These are phyloP conservation scores for Xylariaceae sp. DNA, from an alignment of 2,329 filamentous ascomycete genomes.

Conservation along the genomic window DNA sequence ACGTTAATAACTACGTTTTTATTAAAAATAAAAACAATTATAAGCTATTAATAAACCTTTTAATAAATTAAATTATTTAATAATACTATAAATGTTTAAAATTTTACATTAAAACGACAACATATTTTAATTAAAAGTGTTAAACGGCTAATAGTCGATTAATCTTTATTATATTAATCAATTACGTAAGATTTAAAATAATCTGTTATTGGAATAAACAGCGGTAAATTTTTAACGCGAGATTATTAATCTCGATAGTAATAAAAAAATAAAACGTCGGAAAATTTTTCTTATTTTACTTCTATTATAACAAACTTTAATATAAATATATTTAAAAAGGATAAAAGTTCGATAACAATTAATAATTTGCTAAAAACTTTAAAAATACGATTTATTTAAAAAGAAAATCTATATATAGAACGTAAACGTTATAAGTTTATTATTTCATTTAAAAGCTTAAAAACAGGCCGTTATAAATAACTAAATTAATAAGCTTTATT, in stretches of 20 bases:
- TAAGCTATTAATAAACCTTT: not conserved
- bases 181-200: not conserved
- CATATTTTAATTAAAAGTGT: too few species aligned
- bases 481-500: slow-evolving; percentile 2
- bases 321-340: slow-evolving; percentile 1
- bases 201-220: not conserved
- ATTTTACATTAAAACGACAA: too few species aligned
- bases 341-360: too few species aligned
- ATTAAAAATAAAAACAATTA: not conserved
- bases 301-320: slow-evolving; percentile 1
- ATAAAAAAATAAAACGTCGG: not conserved
- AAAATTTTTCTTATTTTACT: not conserved
- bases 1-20: too few species aligned
- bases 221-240: too few species aligned
- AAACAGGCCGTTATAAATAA: not conserved
- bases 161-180: not conserved
- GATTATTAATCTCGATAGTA: slow-evolving; percentile 1
- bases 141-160: not conserved
- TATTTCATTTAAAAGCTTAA: not conserved
- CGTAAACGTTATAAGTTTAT: not conserved
- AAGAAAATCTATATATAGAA: not conserved
- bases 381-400: not conserved
- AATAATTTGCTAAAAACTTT: not conserved
- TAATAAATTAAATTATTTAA: slow-evolving; percentile 1
- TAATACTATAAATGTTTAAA: too few species aligned